phyloP scores from a whole-genome alignment of 306 rosid species.

The Prinsepia uniflora region DNA sequence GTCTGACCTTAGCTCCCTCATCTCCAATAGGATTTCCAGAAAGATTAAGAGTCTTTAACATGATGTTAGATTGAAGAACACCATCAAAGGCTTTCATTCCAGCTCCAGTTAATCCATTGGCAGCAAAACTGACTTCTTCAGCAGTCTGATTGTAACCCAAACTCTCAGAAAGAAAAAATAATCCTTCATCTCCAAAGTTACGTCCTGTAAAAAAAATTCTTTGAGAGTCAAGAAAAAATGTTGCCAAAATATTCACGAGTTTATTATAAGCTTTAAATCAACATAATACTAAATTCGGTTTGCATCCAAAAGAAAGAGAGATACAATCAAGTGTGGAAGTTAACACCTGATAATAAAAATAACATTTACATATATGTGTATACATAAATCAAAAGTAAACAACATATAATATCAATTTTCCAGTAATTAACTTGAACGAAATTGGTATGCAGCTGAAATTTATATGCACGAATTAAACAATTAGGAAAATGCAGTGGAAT shows the following conservation, averaged over 20 bases:
- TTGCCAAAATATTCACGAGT: not conserved
- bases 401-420: not conserved
- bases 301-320: slow-evolving; percentile 2
- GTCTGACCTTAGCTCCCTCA: slow-evolving; percentile 79
- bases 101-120: slow-evolving; percentile 90
- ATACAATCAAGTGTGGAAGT: slow-evolving; percentile 1
- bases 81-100: slow-evolving; percentile 95
- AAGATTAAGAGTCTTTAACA: slow-evolving; percentile 82
- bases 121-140: slow-evolving; percentile 92
- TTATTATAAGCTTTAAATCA: not conserved
- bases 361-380: not conserved
- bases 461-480: not conserved
- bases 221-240: not conserved
- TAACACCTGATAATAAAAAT: not conserved
- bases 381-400: not conserved
- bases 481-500: not conserved
- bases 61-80: slow-evolving; percentile 82
- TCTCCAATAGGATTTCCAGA: slow-evolving; percentile 96
- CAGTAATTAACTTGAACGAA: not conserved
- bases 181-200: slow-evolving; percentile 92
- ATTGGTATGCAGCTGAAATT: slow-evolving; percentile 4
- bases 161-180: slow-evolving; percentile 85
- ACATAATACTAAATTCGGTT: not conserved
- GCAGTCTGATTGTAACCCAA: slow-evolving; percentile 88
- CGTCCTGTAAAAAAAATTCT: slow-evolving; percentile 45